Evolutionary conservation across 2,329 filamentous ascomycete species (phyloP).

Genomic region (Diplodia scrobiculata): DNA sequence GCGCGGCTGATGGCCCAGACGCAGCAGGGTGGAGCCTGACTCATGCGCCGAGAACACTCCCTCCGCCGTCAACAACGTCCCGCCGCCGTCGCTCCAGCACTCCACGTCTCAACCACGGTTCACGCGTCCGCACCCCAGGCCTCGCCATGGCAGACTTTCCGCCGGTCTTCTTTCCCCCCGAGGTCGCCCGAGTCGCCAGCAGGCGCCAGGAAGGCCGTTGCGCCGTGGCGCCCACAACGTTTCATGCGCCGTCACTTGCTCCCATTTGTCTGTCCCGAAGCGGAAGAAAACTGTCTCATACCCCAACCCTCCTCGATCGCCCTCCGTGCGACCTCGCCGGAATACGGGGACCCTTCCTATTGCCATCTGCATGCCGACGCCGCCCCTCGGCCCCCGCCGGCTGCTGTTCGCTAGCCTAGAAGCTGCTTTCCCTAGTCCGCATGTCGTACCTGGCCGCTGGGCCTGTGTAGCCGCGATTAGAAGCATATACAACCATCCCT

Average conservation of each 20-base stretch:
- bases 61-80: not conserved
- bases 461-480: not conserved
- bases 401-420: not conserved
- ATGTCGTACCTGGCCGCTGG: not conserved
- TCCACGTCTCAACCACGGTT: slow-evolving; percentile 8
- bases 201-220: slow-evolving; percentile 19
- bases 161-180: slow-evolving; percentile 9
- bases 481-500: not conserved
- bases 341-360: slow-evolving; percentile 17
- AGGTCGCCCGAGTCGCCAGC: slow-evolving; percentile 2
- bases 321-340: not conserved
- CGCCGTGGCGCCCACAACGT: slow-evolving; percentile 21
- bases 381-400: not conserved
- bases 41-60: not conserved
- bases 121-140: not conserved
- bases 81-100: slow-evolving; percentile 6
- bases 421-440: not conserved
- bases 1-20: not conserved
- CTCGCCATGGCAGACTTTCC: not conserved
- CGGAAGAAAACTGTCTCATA: slow-evolving; percentile 12
- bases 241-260: slow-evolving; percentile 10
- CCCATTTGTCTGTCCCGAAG: not conserved
- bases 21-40: slow-evolving; percentile 18
- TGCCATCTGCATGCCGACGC: slow-evolving; percentile 7
- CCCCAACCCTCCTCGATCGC: slow-evolving; percentile 1